Base-by-base conservation (phyloP, 208 protist species). In the Crithidia thermophila region DNA sequence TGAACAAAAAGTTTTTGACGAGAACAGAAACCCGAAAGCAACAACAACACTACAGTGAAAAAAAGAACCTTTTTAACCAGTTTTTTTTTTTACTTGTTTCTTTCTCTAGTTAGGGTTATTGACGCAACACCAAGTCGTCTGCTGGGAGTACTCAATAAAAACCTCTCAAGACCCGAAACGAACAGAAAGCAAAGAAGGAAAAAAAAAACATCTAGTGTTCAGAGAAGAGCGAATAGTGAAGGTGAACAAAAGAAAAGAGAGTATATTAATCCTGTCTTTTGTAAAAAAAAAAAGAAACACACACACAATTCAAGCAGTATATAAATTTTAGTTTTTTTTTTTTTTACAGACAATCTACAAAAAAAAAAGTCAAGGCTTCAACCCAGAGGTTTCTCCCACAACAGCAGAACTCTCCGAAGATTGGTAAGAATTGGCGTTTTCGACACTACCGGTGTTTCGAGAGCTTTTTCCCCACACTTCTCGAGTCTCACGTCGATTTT, bases 121-220 rank as follows among this genome's bases (percentile, higher is more conserved):
- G 10, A 39, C 10, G 36, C 8, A 39, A 7, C 14, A 39, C 36
- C 8, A 7, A 13, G 8, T 39, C 14, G 31, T 45, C 45, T 53
- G 31, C 7, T 16, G 55, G 49, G 55, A 61, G 55, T 49, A 61
- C 39, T 61, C 33, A 21, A n/a, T 36, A 28, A 28, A 49, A 61
- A 61, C 39, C 55, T 61, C 55, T 61, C 55, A 21, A 23, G 14
- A 23, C 33, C 36, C 55, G 49, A 49, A 45, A n/a, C 11, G 49
- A 36, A 49, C 23, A 46, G 30, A 46, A 42, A 42, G 21, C 33
- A 31, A 45, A 46, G 33, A 46, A 10, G 14, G 28, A 53, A 53
- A 40, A 23, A 25, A n/a, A 56, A 40, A 3, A 16, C 9, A 21
- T 56, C 5, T 50, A 6, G 20, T n/a, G n/a, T n/a, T n/a, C n/a